Evolutionary conservation across 108 stramenopile genomes (phyloP), one percentile per base, ranked within the genome.

Genomic region (Skeletonema menzelii): DNA sequence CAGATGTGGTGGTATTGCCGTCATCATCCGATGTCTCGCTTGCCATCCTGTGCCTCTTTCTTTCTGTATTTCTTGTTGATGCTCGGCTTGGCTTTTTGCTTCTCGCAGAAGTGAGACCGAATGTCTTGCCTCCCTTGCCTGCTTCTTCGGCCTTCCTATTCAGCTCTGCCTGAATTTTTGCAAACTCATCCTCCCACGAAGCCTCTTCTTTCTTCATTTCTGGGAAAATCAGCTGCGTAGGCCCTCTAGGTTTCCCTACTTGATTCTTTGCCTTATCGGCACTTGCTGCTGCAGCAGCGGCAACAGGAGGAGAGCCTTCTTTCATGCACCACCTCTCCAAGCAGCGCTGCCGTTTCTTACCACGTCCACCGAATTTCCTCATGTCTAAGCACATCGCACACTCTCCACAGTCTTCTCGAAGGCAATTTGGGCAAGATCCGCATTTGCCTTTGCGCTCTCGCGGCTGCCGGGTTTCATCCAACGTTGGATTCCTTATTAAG

Each of bases 291-390:
- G 30, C 30, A 31, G 30, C 30, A 31, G 30, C 30, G 4, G 35
- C 35, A 11, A 22, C 20, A 22, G 22, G 47, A 7, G 7, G 59
- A 22, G 59, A 8, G 0, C 11, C 34, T 6, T 60, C 59, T 22
- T 17, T 19, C 24, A 72, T 32, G 31, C 78, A 79, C 31, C 12
- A 15, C 64, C 78, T 27, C 19, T 68, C 31, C 47, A 44, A 72
- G 63, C 80, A 81, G 11, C 38, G 32, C 49, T 58, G 61, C 63
- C 62, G 59, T 8, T 65, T 58, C 10, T 42, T 69, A 19, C 83
- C 82, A 19, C 67, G 47, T 2, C 88, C 88, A 11, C 88, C 88
- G 73, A 82, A 87, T 75, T 87, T 87, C 1, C 55, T 55, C 83
- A 82, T 88, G 47, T 80, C 75, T 8, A 77, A 44, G 47, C 87